A percentile compares a stretch with the other conserved stretches of the same genome.
Evolutionary conservation across 208 protist genomes (phyloP).

Genomic region (Crithidia expoeki): DNA sequence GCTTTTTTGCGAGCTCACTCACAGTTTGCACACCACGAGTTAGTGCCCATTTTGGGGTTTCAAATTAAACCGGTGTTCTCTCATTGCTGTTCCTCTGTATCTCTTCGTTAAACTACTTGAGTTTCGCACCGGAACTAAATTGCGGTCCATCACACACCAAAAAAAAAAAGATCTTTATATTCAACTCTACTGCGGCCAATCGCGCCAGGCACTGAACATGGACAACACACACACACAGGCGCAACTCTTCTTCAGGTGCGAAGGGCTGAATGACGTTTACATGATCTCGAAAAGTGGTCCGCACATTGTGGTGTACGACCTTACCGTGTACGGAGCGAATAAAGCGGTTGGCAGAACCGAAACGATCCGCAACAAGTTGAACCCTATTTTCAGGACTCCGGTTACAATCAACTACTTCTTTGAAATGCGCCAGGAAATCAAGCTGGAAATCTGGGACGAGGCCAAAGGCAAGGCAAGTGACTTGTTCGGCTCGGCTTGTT

Average conservation of each 20-base stretch:
- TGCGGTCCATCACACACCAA: too few species aligned
- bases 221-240: not conserved
- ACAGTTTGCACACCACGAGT: too few species aligned
- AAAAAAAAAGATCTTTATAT: too few species aligned
- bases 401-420: too few species aligned
- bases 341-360: not conserved
- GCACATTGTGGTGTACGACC: conserved; percentile 5
- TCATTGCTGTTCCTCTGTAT: not conserved
- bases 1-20: too few species aligned
- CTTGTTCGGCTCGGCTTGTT: too few species aligned
- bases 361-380: conserved; percentile 38
- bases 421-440: too few species aligned
- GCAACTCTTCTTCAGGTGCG: conserved; percentile 7
- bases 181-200: too few species aligned
- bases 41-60: not conserved
- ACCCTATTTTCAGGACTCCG: conserved; percentile 38
- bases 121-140: too few species aligned
- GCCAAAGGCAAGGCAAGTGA: too few species aligned
- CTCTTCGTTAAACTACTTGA: not conserved
- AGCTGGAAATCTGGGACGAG: too few species aligned
- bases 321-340: not conserved
- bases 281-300: conserved; percentile 10
- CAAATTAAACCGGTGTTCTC: not conserved
- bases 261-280: conserved; percentile 5
- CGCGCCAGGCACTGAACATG: not conserved